These are phyloP conservation scores for Epichloe scottii DNA, from an alignment of 2,329 filamentous ascomycete species.

Conservation along the genomic window DNA sequence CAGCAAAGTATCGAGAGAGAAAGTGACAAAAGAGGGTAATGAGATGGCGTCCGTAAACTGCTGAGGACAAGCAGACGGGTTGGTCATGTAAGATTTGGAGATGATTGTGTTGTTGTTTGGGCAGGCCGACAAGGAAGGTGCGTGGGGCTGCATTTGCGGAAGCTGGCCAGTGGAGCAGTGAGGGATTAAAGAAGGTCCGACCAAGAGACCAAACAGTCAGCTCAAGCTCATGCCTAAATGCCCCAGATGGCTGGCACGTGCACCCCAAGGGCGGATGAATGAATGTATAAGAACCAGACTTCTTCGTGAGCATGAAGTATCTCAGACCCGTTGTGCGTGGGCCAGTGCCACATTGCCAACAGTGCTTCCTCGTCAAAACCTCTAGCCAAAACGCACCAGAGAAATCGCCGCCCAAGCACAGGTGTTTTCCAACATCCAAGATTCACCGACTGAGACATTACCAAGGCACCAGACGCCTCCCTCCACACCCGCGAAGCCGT, in stretches of 20 bases:
- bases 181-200: slow-evolving; percentile 12
- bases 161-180: slow-evolving; percentile 9
- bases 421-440: too few relatives aligned
- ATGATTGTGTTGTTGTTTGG: slow-evolving; percentile 8
- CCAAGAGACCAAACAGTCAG: neutral
- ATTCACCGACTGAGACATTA: too few relatives aligned
- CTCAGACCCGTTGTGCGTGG: too few relatives aligned
- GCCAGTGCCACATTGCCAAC: too few relatives aligned
- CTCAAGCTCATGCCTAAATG: neutral
- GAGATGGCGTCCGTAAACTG: slow-evolving; percentile 13
- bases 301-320: too few relatives aligned
- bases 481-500: too few relatives aligned
- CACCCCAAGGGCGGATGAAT: neutral
- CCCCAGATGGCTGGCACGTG: neutral
- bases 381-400: too few relatives aligned
- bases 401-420: too few relatives aligned
- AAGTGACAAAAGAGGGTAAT: slow-evolving; percentile 8
- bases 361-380: too few relatives aligned
- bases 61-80: slow-evolving; percentile 15
- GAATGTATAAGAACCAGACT: too few relatives aligned
- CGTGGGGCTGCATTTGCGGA: slow-evolving; percentile 5
- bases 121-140: slow-evolving; percentile 3
- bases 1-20: slow-evolving; percentile 11
- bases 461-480: too few relatives aligned
- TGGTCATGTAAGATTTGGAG: slow-evolving; percentile 9